Conservation (phyloP, 371 early-diverging fungal species). For the Zopfochytrium polystomum region DNA sequence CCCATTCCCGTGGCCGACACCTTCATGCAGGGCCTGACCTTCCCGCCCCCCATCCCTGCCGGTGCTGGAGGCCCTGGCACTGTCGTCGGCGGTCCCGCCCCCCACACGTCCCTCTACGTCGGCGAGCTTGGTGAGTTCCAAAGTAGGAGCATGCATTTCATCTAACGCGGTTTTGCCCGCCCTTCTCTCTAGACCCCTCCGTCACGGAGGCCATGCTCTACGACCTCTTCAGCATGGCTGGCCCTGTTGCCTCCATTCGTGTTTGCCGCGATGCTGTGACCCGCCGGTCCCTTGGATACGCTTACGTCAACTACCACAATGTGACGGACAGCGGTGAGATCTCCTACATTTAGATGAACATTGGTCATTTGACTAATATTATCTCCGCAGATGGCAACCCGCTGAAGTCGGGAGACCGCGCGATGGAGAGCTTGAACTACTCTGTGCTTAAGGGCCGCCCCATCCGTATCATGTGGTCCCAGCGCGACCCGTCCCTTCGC, state of each 20-base stretch:
- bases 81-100: constrained; percentile 33
- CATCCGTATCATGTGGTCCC: constrained; percentile 99
- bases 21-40: constrained; percentile 4
- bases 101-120: constrained; percentile 52
- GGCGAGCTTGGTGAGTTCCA: constrained; percentile 37
- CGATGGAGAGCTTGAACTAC: constrained; percentile 93
- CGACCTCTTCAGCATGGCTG: constrained; percentile 93
- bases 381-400: not conserved
- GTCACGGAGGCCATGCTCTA: constrained; percentile 97
- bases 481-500: constrained; percentile 96
- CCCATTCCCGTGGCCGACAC: constrained; percentile 20
- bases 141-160: constrained; percentile 1
- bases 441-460: constrained; percentile 88
- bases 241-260: constrained; percentile 95
- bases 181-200: constrained; percentile 64
- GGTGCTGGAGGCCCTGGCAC: constrained; percentile 10
- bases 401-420: constrained; percentile 61
- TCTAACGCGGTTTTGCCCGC: too few relatives aligned
- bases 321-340: constrained; percentile 37
- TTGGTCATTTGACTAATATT: constrained; percentile 3
- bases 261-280: constrained; percentile 98
- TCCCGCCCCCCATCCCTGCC: constrained; percentile 10
- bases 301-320: constrained; percentile 91
- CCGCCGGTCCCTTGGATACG: constrained; percentile 94
- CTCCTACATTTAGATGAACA: constrained; percentile 1